Percentiles rank a stretch among this genome's conserved stretches.
Conservation (phyloP, 1,284 basidiomycete genomes). For the Grifola frondosa region DNA sequence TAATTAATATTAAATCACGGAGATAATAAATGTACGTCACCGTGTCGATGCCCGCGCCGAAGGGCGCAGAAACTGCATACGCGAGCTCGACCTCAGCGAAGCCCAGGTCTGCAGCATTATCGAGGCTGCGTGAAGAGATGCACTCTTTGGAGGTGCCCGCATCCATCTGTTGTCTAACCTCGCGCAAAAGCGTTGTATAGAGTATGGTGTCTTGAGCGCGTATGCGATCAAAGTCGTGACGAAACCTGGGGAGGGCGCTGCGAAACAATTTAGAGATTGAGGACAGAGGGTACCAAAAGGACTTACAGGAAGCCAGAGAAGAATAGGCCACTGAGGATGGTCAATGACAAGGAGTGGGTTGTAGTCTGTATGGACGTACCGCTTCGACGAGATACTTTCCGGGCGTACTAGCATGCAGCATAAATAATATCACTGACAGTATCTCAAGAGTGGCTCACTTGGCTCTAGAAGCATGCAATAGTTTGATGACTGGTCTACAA, state of each 20-base stretch:
- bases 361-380: conserved; percentile 3
- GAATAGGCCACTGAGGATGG: conserved; percentile 5
- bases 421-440: not conserved
- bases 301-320: conserved; percentile 9
- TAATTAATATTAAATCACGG: too few species aligned
- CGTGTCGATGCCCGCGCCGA: conserved; percentile 22
- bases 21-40: too few species aligned
- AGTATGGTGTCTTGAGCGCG: conserved; percentile 4
- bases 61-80: conserved; percentile 18
- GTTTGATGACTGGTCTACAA: not conserved
- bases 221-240: conserved; percentile 10
- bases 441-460: conserved; percentile 26
- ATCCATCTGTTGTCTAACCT: conserved; percentile 10
- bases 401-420: conserved; percentile 2
- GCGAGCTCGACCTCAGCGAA: conserved; percentile 17
- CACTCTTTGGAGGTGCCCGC: conserved; percentile 15
- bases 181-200: conserved; percentile 11
- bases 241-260: conserved; percentile 22
- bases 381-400: conserved; percentile 11
- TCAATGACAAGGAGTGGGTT: too few species aligned
- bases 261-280: not conserved
- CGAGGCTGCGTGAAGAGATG: conserved; percentile 14
- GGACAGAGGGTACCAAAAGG: too few species aligned
- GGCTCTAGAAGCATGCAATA: conserved; percentile 27
- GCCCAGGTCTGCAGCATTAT: conserved; percentile 4